Evolutionary conservation across 306 rosid species (phyloP).

Genomic region (Begonia fuchsioides): DNA sequence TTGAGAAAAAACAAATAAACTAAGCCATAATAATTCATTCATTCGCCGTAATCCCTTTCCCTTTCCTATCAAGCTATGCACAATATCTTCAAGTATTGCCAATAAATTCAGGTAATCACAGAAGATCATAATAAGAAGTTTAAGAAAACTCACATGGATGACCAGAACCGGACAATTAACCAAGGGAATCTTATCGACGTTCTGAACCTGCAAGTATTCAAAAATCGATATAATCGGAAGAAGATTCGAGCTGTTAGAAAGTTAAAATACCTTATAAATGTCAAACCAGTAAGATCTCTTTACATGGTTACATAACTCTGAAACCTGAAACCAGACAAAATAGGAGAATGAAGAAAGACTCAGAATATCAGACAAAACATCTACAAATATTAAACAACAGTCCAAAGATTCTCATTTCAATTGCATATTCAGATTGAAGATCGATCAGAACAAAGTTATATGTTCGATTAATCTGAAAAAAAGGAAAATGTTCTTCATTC

Average conservation of each 20-base stretch:
- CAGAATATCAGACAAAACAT: no score
- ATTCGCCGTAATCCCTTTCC: no score
- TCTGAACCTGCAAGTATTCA: slow-evolving; percentile 38
- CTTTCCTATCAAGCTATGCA: no score
- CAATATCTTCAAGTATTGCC: no score
- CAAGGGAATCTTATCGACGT: slow-evolving; percentile 72
- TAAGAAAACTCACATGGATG: slow-evolving; percentile 70
- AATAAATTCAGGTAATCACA: no score
- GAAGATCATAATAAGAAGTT: slow-evolving; percentile 4
- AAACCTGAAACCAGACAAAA: slow-evolving; percentile 88
- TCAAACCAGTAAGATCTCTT: slow-evolving; percentile 93
- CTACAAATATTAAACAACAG: no score
- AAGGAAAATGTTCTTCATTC: neutral
- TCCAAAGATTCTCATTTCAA: slow-evolving; percentile 13
- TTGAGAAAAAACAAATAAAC: no score
- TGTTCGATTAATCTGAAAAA: no score
- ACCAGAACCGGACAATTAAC: slow-evolving; percentile 79
- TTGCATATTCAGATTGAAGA: no score
- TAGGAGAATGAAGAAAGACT: slow-evolving; percentile 95
- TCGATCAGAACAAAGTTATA: no score
- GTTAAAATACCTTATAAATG: slow-evolving; percentile 74
- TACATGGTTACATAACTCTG: slow-evolving; percentile 93
- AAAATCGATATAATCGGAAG: slow-evolving; percentile 4
- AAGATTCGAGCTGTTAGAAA: slow-evolving; percentile 1
- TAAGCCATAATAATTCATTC: no score